Evolutionary conservation across 2,329 filamentous ascomycete species (phyloP), one percentile per base, ranked within the genome.

Genomic region (Alternaria brassicae): DNA sequence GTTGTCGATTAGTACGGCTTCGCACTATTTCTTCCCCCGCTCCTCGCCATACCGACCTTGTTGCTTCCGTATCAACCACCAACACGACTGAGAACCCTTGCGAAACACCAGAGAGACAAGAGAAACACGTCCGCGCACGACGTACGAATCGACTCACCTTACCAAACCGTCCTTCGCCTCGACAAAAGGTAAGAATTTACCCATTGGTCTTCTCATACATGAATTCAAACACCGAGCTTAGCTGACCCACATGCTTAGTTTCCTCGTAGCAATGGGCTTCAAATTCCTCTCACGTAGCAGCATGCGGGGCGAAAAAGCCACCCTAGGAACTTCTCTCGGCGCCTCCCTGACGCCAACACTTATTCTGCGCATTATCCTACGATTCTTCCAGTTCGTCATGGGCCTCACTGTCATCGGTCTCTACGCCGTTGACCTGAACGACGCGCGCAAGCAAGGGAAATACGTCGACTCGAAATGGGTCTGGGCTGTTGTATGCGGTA

Each of bases 391-490:
- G 72, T 89, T 97, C 72, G 84, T 91, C 57, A 83, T 96, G 65
- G 91, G 88, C 13, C 79, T 96, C 57, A 85, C 90, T 1, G 90
- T 95, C 54, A 88, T 89, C 65, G 93, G 90, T 1, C 85, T 97
- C 19, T 97, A 78, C 44, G 77, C 76, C 6, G 60, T 81, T 21
- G 76, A 79, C 30, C 70, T 80, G 44, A 54, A 77, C 64, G 65
- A 72, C 37, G 74, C 79, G 56, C 69, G 65, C 48, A 71, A 75
- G 51, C 65, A 95, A 66, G 84, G 62, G 62, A 69, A 62, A 34
- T 73, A 74, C 61, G 63, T 63, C 39, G 77, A 79, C 65, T 60
- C 62, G 30, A 79, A 78, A 58, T 79, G 77, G 77, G 72, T 75
- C 9, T 97, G 89, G 78, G 93, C 92, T 1, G 71, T 72, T 3